Percentiles rank a stretch among this genome's conserved stretches.
Conservation (phyloP, 2,329 filamentous ascomycete species). For the Xylariaceae sp. region DNA sequence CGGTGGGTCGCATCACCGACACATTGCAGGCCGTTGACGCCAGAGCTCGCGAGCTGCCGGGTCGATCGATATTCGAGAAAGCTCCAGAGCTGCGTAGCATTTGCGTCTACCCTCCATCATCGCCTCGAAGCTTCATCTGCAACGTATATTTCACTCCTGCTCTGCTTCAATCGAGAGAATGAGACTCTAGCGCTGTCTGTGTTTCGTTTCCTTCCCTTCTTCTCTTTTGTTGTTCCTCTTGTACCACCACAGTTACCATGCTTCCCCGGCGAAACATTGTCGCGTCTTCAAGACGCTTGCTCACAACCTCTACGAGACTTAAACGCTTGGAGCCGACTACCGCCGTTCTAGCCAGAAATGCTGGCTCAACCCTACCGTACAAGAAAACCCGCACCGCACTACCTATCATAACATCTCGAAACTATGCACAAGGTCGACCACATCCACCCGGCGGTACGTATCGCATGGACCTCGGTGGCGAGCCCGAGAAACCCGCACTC, state of each 20-base stretch:
- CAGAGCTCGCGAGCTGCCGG: too few species aligned
- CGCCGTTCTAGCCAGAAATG: slow-evolving; percentile 24
- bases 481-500: slow-evolving; percentile 77
- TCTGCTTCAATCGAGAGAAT: not conserved
- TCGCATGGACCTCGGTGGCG: slow-evolving; percentile 81
- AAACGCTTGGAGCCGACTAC: slow-evolving; percentile 22
- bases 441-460: slow-evolving; percentile 91
- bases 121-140: slow-evolving; percentile 13
- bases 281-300: slow-evolving; percentile 34
- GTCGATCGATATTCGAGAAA: slow-evolving; percentile 30
- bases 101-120: slow-evolving; percentile 10
- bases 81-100: slow-evolving; percentile 21
- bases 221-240: not conserved
- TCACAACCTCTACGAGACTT: slow-evolving; percentile 27
- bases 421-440: slow-evolving; percentile 69
- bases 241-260: slow-evolving; percentile 29
- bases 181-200: too few species aligned
- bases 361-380: slow-evolving; percentile 19
- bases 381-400: slow-evolving; percentile 1
- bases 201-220: not conserved
- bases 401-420: slow-evolving; percentile 36
- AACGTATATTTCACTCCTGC: slow-evolving; percentile 6
- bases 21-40: too few species aligned
- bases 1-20: too few species aligned
- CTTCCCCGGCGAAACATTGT: slow-evolving; percentile 39